These are phyloP conservation scores for Euphrasia arctica DNA, from an alignment of 305 asterid genomes.

Conservation along the genomic window DNA sequence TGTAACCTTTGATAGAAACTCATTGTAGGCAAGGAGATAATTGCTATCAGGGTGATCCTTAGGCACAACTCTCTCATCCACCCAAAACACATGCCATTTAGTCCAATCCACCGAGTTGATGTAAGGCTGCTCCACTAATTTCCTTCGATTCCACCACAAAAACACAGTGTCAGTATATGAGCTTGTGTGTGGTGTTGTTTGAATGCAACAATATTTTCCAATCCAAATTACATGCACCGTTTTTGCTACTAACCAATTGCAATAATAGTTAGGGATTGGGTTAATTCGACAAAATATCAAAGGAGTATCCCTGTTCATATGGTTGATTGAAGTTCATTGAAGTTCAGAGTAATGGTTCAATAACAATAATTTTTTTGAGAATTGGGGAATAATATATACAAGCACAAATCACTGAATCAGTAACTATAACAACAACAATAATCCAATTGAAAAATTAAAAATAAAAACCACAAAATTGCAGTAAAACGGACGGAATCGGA, in stretches of 20 bases:
- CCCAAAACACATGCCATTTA: slow-evolving; percentile 81
- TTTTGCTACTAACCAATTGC: slow-evolving; percentile 1
- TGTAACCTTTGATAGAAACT: slow-evolving; percentile 60
- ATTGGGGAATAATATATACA: background rate
- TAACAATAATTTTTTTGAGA: background rate
- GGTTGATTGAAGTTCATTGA: background rate
- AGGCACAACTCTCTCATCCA: slow-evolving; percentile 83
- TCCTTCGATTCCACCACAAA: slow-evolving; percentile 40
- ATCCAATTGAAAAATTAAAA: background rate
- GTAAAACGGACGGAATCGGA: background rate
- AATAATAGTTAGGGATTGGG: background rate
- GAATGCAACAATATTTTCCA: background rate
- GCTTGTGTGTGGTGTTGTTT: background rate
- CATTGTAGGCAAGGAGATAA: slow-evolving; percentile 65
- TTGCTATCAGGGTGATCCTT: slow-evolving; percentile 63
- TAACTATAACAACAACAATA: background rate
- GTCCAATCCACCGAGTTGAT: slow-evolving; percentile 69
- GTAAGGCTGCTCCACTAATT: slow-evolving; percentile 56
- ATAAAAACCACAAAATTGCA: background rate
- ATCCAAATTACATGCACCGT: background rate
- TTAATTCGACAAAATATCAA: background rate
- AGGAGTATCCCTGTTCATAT: background rate
- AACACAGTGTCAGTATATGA: slow-evolving; percentile 18
- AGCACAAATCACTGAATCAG: background rate
- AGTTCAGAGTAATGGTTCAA: background rate